Evolutionary conservation across 2,329 filamentous ascomycete genomes (phyloP).

Genomic region (Parascedosporium putredinis): DNA sequence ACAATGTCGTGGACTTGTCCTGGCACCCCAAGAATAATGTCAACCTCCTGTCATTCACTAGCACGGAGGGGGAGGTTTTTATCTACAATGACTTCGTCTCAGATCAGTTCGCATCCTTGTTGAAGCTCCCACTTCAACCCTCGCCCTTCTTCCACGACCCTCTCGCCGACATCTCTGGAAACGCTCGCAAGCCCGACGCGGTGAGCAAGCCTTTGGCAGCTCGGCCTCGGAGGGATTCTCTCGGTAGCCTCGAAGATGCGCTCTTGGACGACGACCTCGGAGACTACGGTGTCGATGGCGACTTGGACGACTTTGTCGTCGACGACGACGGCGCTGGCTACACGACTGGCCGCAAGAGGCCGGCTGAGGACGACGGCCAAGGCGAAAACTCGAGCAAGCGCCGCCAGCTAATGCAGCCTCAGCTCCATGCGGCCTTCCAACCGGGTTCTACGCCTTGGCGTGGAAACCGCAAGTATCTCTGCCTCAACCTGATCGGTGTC

Average conservation of each 20-base stretch:
- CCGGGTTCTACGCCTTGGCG: conserved; percentile 90
- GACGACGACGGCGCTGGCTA: conserved; percentile 96
- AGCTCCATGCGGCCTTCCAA: conserved; percentile 72
- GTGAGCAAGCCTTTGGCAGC: conserved; percentile 10
- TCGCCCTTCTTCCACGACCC: conserved; percentile 82
- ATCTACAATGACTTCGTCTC: conserved; percentile 67
- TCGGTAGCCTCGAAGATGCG: conserved; percentile 66
- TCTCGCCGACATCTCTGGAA: conserved; percentile 56
- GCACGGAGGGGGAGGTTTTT: conserved; percentile 83
- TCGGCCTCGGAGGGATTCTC: conserved; percentile 31
- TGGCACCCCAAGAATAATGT: conserved; percentile 91
- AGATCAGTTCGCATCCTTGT: conserved; percentile 43
- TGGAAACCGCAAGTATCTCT: conserved; percentile 86
- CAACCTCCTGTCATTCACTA: conserved; percentile 85
- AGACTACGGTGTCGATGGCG: conserved; percentile 31
- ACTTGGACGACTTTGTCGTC: conserved; percentile 74
- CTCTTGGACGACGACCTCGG: conserved; percentile 55
- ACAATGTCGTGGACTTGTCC: conserved; percentile 72
- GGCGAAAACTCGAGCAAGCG: conserved; percentile 38
- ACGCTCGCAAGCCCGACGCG: conserved; percentile 38
- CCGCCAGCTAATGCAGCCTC: conserved; percentile 42
- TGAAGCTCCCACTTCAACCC: conserved; percentile 54
- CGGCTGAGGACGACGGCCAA: conserved; percentile 41
- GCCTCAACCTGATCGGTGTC: conserved; percentile 84
- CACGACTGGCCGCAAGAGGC: conserved; percentile 42